A percentile compares a stretch with the other conserved stretches of the same genome.
Conservation (phyloP, 768 basidiomycete genomes). For the Tricholoma sp. region DNA sequence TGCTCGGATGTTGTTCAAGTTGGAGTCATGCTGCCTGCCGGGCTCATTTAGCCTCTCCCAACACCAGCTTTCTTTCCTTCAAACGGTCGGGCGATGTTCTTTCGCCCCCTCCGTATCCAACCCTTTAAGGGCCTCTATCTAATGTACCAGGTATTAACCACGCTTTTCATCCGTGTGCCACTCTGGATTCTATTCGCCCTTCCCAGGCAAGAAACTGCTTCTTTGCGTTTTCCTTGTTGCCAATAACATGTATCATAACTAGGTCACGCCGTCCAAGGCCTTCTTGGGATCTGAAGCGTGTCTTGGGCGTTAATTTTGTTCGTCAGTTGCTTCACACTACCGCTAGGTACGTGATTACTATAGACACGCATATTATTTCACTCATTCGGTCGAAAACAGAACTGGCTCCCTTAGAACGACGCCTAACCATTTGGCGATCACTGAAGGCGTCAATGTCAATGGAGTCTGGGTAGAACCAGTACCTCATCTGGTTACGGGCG, state of each 20-base stretch:
- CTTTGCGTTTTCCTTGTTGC: background rate
- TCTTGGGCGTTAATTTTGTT: conserved; percentile 30
- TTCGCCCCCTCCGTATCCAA: conserved; percentile 32
- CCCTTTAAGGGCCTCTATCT: conserved; percentile 48
- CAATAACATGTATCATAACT: background rate
- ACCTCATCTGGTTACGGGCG: conserved; percentile 38
- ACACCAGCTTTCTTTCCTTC: no score
- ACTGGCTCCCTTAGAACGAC: conserved; percentile 26
- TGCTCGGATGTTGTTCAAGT: no score
- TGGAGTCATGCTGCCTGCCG: no score
- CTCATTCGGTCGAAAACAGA: conserved; percentile 16
- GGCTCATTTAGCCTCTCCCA: no score
- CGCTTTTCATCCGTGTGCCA: conserved; percentile 41
- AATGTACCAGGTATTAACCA: conserved; percentile 34
- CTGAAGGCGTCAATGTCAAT: conserved; percentile 26
- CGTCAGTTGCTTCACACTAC: conserved; percentile 24
- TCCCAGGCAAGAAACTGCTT: conserved; percentile 24
- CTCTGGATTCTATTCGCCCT: conserved; percentile 39
- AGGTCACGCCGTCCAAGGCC: conserved; percentile 40
- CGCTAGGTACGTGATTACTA: conserved; percentile 18
- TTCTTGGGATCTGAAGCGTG: conserved; percentile 41
- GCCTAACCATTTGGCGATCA: conserved; percentile 38
- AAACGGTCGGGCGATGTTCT: background rate
- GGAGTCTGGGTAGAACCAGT: conserved; percentile 46
- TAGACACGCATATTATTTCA: background rate